Evolutionary conservation across 305 asterid genomes (phyloP), one percentile per base, ranked within the genome.

Genomic region (Fraxinus sp.): DNA sequence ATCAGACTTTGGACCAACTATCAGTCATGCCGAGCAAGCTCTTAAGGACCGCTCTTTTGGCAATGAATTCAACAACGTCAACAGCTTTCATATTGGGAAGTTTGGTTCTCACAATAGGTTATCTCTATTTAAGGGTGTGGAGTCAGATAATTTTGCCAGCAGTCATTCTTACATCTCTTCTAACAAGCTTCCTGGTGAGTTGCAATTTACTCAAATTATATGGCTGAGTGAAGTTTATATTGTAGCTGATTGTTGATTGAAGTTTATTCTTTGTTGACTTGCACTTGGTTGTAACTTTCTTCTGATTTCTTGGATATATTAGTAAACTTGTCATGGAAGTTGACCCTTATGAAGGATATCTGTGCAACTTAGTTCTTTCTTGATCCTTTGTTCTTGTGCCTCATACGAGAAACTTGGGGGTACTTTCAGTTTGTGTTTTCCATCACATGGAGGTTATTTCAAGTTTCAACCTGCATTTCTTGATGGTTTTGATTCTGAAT

Each of bases 131-230:
- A 89, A 81, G 32, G 87, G 86, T 77, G 84, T 85, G 70, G 97
- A 89, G 83, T 83, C 90, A 4, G 93, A 91, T 73, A 72, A 36
- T 75, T 89, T 83, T 81, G 28, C 88, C 24, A 77, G 89, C 89
- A 85, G 49, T 78, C 91, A 86, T 83, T 89, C 94, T 76, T 83
- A 86, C 74, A 76, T 84, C 41, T 62, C 91, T 80, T 85, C 91
- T 78, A 90, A 87, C 85, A 90, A 87, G 86, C 88, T 81, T 79
- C 78, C 98, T 68, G 97, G 98, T 96, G 74, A 84, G 89, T 85
- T 80, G 4, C 44, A 14, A 8, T 73, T 64, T 52, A 5, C 79
- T 70, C 59, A 10, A 39, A 3, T 71, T 26, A 22, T 82, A 36
- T 18, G 57, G 52, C 66, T 71, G 59, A 64, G 49, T 82, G 82